Evolutionary conservation across 306 rosid genomes (phyloP), one percentile per base, ranked within the genome.

Genomic region (Fragaria ananassa): DNA sequence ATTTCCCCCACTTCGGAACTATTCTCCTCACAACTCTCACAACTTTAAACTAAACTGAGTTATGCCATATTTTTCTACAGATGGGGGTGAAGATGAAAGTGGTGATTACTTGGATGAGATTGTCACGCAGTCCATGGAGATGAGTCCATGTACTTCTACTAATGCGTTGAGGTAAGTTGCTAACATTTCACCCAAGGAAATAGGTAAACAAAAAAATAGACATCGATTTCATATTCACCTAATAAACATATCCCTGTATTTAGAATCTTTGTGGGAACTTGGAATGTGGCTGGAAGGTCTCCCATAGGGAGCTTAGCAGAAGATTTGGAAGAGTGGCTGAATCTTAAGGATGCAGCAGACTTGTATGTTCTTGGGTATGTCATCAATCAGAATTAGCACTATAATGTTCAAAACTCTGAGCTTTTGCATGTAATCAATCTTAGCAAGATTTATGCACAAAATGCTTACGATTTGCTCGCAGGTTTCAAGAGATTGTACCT

Each of bases 401-500:
- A 68, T 10, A 67, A 23, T 42, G 68, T 74, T 74, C 58, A 27
- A 4, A 56, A 9, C 17, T 39, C 13, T 21, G 12, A 56, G 13
- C 4, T 15, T 73, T 14, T 12, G 2, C 58, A 0, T 39, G 42
- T 15, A 42, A 41, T 37, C 34, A 25, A 41, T 37, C 42, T 56
- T 25, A 14, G 27, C 47, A 57, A 56, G 39, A 2, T 41, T 0
- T 58, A 57, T 15, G 57, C 29, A 18, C 19, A 58, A 44, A 50
- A 44, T 8, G 35, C 25, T 34, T 5, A 37, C 39, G 27, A 8
- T 71, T 35, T 39, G 74, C 15, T 71, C 70, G 78, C 85, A 95
- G 99, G 78, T 89, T 92, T 81, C 97, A 95, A 87, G 99, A 95
- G 86, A 81, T 92, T 69, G 97, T 95, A 35, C 99, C 99, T 15